These are phyloP conservation scores for Plectosphaerella sp. DNA, from an alignment of 2,329 filamentous ascomycete species.

Conservation along the genomic window DNA sequence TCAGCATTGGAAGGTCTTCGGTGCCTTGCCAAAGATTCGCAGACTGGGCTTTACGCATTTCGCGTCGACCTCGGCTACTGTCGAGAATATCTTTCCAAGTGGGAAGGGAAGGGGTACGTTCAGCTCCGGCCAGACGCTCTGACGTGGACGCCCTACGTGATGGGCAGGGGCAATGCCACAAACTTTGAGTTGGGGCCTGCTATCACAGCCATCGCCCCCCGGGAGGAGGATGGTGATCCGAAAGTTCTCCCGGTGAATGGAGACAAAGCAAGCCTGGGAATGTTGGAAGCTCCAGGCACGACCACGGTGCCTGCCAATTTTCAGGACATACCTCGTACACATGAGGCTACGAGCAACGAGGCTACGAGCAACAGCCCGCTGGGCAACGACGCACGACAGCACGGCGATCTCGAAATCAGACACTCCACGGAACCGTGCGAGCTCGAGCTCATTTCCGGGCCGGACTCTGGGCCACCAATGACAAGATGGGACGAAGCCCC, in stretches of 20 bases:
- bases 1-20: slow-evolving; percentile 87
- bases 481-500: neutral
- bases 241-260: slow-evolving; percentile 18
- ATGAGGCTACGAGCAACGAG: too few relatives aligned
- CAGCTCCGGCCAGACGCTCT: slow-evolving; percentile 75
- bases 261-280: too few relatives aligned
- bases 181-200: slow-evolving; percentile 79
- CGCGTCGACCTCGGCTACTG: slow-evolving; percentile 84
- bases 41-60: slow-evolving; percentile 84
- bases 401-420: neutral
- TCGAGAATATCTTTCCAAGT: slow-evolving; percentile 80
- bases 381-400: too few relatives aligned
- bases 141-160: slow-evolving; percentile 95
- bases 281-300: too few relatives aligned
- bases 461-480: slow-evolving; percentile 2
- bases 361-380: too few relatives aligned
- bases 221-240: slow-evolving; percentile 64
- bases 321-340: too few relatives aligned
- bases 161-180: slow-evolving; percentile 79
- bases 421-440: slow-evolving; percentile 25
- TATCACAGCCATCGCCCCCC: slow-evolving; percentile 80
- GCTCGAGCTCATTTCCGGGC: too few relatives aligned
- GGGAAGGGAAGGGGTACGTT: slow-evolving; percentile 85
- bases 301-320: too few relatives aligned
- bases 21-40: slow-evolving; percentile 82